phyloP scores from a whole-genome alignment of 768 basidiomycete species.

The Boletus pseudo-olivaceus region DNA sequence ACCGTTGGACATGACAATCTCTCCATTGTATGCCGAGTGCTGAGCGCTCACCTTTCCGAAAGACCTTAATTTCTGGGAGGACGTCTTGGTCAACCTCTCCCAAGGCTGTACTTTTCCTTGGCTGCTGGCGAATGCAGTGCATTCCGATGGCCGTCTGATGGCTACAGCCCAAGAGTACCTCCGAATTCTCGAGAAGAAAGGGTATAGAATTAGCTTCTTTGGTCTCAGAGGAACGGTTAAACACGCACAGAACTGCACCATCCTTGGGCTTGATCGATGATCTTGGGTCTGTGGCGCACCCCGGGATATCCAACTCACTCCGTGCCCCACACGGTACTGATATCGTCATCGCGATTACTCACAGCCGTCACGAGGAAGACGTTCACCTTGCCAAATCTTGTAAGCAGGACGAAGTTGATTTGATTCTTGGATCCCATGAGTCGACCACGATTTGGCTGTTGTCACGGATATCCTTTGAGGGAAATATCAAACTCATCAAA shows the following conservation, averaged over 20 bases:
- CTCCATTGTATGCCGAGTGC: background rate
- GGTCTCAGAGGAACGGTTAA: slow-evolving; percentile 11
- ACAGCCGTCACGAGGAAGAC: slow-evolving; percentile 13
- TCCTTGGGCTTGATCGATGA: too few relatives aligned
- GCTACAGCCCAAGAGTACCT: slow-evolving; percentile 5
- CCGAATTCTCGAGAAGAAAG: slow-evolving; percentile 5
- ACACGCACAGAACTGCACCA: background rate
- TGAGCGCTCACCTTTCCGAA: background rate
- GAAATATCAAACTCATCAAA: slow-evolving; percentile 6
- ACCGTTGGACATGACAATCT: background rate
- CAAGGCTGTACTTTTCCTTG: slow-evolving; percentile 8
- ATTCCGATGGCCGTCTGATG: background rate
- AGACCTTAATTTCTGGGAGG: slow-evolving; percentile 11
- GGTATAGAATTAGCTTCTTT: slow-evolving; percentile 3
- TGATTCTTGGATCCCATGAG: slow-evolving; percentile 11
- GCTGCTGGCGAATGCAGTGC: slow-evolving; percentile 11
- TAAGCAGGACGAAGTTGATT: background rate
- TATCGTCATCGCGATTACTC: slow-evolving; percentile 8
- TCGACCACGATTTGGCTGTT: slow-evolving; percentile 11
- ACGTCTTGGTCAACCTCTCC: slow-evolving; percentile 1
- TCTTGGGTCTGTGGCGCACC: slow-evolving; percentile 9
- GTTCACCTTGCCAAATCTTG: background rate
- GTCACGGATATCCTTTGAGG: background rate
- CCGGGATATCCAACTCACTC: background rate
- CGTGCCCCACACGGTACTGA: slow-evolving; percentile 1